Conservation (phyloP, 768 basidiomycete species). For the Dendrothele bispora region DNA sequence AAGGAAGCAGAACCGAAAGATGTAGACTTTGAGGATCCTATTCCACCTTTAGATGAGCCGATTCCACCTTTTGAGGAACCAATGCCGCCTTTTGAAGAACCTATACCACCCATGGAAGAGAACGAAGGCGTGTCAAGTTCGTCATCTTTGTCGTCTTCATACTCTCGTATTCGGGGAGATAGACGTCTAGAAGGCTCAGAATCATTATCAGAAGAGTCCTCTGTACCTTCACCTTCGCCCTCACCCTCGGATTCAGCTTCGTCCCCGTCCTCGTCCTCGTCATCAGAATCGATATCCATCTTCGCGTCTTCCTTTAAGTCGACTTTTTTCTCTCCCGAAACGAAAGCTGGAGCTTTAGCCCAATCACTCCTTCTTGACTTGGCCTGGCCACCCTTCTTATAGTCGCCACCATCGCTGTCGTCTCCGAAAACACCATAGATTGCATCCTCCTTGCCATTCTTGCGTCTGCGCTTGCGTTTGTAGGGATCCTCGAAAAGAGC, state of each 20-base stretch:
- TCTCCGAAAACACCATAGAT: constrained; percentile 77
- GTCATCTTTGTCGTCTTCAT: constrained; percentile 45
- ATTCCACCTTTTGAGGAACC: constrained; percentile 27
- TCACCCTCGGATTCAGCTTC: constrained; percentile 30
- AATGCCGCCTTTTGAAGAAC: constrained; percentile 28
- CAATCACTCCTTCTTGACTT: constrained; percentile 56
- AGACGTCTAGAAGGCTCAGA: constrained; percentile 53
- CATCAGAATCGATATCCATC: constrained; percentile 38
- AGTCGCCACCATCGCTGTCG: constrained; percentile 65
- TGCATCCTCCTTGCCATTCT: constrained; percentile 67
- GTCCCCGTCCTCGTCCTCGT: constrained; percentile 31
- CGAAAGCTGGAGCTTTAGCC: constrained; percentile 77
- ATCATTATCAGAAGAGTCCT: constrained; percentile 38
- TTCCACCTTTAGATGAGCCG: constrained; percentile 22
- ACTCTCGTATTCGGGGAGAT: constrained; percentile 56
- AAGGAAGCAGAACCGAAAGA: constrained; percentile 17
- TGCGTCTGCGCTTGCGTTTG: constrained; percentile 64
- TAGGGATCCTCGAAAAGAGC: constrained; percentile 79
- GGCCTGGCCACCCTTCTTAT: constrained; percentile 22
- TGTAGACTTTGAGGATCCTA: constrained; percentile 29
- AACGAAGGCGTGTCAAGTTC: constrained; percentile 33
- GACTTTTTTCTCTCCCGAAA: constrained; percentile 54
- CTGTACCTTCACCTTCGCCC: constrained; percentile 33
- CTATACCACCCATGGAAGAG: constrained; percentile 42
- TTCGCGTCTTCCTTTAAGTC: constrained; percentile 36